phyloP scores from a whole-genome alignment of 2,329 filamentous ascomycete genomes.

The Leptosphaerulina australis region DNA sequence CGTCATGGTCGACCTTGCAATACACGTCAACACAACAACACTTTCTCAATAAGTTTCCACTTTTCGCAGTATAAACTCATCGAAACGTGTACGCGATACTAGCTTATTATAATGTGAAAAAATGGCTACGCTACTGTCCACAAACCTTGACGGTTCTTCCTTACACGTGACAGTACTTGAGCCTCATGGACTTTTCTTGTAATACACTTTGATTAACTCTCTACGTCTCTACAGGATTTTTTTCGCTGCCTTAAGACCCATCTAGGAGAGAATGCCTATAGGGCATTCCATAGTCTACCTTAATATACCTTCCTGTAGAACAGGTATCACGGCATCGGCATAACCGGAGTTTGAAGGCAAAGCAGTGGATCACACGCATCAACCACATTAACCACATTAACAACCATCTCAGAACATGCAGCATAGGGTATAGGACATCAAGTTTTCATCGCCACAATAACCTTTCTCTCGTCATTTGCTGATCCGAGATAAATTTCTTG shows the following conservation, averaged over 20 bases:
- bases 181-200: too few relatives aligned
- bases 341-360: slow-evolving; percentile 17
- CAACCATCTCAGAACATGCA: neutral
- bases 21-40: slow-evolving; percentile 14
- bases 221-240: neutral
- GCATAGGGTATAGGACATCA: too few relatives aligned
- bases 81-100: too few relatives aligned
- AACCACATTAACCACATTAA: neutral
- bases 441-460: too few relatives aligned
- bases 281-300: neutral
- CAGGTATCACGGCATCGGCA: slow-evolving; percentile 13
- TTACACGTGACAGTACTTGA: slow-evolving; percentile 12
- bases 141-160: neutral
- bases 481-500: too few relatives aligned
- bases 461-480: too few relatives aligned
- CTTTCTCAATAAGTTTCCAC: slow-evolving; percentile 2
- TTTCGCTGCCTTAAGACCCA: neutral
- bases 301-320: neutral
- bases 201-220: neutral
- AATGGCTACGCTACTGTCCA: neutral
- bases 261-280: neutral
- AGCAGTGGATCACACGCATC: neutral
- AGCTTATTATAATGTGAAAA: too few relatives aligned
- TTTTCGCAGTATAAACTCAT: neutral
- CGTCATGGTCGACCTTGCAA: slow-evolving; percentile 14